Evolutionary conservation across 306 rosid genomes (phyloP).

Genomic region (Biancaea sappan): DNA sequence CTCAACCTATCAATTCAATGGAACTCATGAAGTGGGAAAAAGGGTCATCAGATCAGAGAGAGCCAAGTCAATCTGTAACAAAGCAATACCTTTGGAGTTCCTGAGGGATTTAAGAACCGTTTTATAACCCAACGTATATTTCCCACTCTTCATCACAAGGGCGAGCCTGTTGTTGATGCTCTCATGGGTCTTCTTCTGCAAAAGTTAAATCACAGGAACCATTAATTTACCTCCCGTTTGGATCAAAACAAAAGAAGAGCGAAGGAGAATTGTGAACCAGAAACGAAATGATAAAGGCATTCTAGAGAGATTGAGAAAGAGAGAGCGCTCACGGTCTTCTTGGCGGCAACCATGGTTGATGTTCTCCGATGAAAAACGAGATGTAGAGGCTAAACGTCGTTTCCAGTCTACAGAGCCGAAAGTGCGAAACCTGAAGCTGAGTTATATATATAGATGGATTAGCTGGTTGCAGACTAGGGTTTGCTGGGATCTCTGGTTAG

Average conservation of each 20-base stretch:
- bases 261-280: background rate
- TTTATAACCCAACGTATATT: background rate
- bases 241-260: background rate
- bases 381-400: background rate
- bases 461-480: background rate
- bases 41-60: background rate
- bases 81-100: constrained; percentile 47
- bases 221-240: background rate
- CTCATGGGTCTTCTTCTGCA: constrained; percentile 61
- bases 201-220: background rate
- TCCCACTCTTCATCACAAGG: too few species aligned
- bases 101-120: constrained; percentile 13
- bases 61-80: too few species aligned
- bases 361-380: background rate
- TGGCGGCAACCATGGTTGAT: constrained; percentile 41
- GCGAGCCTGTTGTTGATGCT: constrained; percentile 6
- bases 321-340: constrained; percentile 37
- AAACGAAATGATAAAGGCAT: background rate
- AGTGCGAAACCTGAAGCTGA: background rate
- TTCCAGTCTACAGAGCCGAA: background rate
- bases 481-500: background rate
- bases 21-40: background rate
- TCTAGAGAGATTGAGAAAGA: background rate
- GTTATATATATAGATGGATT: background rate
- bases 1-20: background rate